phyloP scores from a whole-genome alignment of 805 yeast genomes.

The Geotrichum ghanense region DNA sequence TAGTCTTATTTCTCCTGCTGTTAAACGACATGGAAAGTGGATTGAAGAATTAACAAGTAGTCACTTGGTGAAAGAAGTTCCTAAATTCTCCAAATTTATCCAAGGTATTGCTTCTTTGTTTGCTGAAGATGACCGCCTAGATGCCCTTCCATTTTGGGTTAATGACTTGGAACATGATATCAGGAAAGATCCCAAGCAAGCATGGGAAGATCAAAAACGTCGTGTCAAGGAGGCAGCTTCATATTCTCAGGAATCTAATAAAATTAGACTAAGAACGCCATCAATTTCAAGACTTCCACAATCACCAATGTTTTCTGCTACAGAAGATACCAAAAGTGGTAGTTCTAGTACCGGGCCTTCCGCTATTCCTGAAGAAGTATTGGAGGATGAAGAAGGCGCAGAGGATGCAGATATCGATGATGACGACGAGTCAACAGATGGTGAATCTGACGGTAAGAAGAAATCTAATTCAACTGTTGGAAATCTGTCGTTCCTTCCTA shows the following conservation, averaged over 20 bases:
- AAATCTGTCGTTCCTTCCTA: constrained; percentile 18
- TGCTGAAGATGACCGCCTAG: constrained; percentile 83
- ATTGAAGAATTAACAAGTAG: constrained; percentile 73
- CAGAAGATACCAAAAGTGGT: neutral
- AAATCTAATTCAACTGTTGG: constrained; percentile 5
- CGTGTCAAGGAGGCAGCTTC: constrained; percentile 33
- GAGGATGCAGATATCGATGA: constrained; percentile 42
- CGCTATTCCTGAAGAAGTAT: constrained; percentile 14
- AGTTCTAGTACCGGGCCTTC: constrained; percentile 23
- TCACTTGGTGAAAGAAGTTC: constrained; percentile 85
- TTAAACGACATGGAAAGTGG: constrained; percentile 37
- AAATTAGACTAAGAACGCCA: constrained; percentile 5
- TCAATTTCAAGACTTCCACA: constrained; percentile 6
- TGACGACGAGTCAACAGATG: constrained; percentile 39
- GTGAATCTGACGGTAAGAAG: constrained; percentile 13
- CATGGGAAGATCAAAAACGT: constrained; percentile 53
- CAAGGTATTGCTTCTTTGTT: constrained; percentile 87
- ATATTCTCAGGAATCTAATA: constrained; percentile 13
- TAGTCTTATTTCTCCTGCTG: constrained; percentile 12
- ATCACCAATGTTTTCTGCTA: constrained; percentile 1
- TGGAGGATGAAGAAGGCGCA: constrained; percentile 4
- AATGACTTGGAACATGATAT: constrained; percentile 78
- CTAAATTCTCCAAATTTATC: constrained; percentile 82
- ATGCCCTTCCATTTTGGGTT: constrained; percentile 88
- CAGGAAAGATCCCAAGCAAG: constrained; percentile 67